Base-by-base conservation (phyloP, 108 stramenopile genomes). In the Licmophora abbreviata region DNA sequence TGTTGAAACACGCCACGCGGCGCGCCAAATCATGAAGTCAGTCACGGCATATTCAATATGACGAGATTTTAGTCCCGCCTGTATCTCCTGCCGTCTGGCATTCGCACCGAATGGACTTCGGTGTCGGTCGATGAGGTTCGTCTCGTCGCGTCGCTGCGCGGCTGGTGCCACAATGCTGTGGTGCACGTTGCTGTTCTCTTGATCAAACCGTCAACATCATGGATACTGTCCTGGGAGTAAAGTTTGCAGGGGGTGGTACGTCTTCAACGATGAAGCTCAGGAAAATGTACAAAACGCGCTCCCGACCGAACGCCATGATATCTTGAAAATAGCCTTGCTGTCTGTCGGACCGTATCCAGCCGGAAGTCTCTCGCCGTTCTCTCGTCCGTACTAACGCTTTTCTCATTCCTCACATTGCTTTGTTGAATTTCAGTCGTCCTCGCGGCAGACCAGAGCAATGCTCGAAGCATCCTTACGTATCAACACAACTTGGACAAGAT, bases 401-500 rank as follows among this genome's bases (percentile, higher is more conserved):
- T 11, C 22, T 52, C 21, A 34, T 33, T 6, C 2, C 48, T 20
- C 21, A 1, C 15, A 9, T 40, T 10, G 26, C 38, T 28, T 27
- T 20, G 22, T 4, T 38, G 14, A 17, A 15, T n/a, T 11, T 33
- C 63, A 87, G 89, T 92, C 50, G 59, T 92, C 46, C 69, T 92
- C 18, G 90, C 90, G 31, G 79, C 83, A 27, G 90, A 92, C 72
- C 90, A 92, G 66, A 67, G 72, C 46, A 92, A 92, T 63, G 90
- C 87, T 40, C 69, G 83, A 49, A 87, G 88, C 17, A 93, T 89
- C 57, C 71, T 89, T 46, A 77, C 76, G 52, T 90, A 90, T 54
- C 88, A 93, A 68, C 69, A 70, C 44, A 88, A 93, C 44, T 55
- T 93, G 32, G 92, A 93, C 62, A 93, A 93, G 56, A 79, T 93